Base-by-base conservation (phyloP, 768 basidiomycete genomes). In the Leccinum arenicola region DNA sequence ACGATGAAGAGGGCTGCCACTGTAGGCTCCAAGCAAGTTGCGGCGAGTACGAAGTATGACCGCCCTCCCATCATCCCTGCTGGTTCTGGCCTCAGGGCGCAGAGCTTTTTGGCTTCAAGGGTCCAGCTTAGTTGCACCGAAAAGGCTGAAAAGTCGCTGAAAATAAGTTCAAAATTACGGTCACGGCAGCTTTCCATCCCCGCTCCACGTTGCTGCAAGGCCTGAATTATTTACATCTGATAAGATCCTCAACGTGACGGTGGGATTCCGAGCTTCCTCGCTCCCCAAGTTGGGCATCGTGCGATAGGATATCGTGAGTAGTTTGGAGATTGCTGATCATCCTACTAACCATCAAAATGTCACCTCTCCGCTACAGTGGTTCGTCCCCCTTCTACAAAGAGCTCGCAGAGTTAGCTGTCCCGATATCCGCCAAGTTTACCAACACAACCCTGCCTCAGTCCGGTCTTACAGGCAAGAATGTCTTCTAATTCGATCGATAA, bases 361-460 rank as follows among this genome's bases (percentile, higher is more conserved):
- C 48, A 27, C 15, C 25, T 49, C 48, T 49, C 15, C 48, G 15
- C 48, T 25, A 49, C 48, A 49, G 25, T 17, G 48, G 48, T 25
- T 17, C 11, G 12, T 49, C 48, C 23, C 25, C 14, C 25, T 49
- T 49, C 25, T 49, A 49, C 23, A 25, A 15, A 25, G 48, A 49
- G 4, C 25, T 49, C 15, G 25, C 77, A 31, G 79, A 77, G 63
- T 62, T 80, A 9, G 78, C 79, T 8, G 57, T 73, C 4, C 75
- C 77, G 3, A 70, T 68, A 9, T 73, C 75, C 1, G 77, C 74
- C 9, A 61, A 68, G 12, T 80, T 78, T 57, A 52, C 70, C 49
- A 59, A 55, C n/a, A 56, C 67, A 21, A 15, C n/a, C 0, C 1
- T 36, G 31, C 51, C 64, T 54, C 17, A 40, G 8, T 56, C 65